Conservation (phyloP, 2,329 filamentous ascomycete species). For the Pseudopyrenochaeta lycopersici region DNA sequence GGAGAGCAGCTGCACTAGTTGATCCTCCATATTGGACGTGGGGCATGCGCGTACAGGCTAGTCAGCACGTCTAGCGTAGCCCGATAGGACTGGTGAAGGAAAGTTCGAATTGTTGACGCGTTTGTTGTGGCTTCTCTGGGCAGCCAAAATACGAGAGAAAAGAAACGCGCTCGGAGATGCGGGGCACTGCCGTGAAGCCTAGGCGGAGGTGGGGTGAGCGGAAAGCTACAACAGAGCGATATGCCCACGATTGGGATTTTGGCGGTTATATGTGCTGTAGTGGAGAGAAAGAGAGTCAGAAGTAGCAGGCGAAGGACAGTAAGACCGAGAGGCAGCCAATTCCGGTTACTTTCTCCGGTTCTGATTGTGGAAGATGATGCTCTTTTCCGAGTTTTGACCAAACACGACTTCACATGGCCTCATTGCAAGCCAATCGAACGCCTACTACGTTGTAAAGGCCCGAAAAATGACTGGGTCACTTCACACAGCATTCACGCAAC, state of each 20-base stretch:
- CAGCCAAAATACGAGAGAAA: conserved; percentile 21
- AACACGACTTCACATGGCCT: conserved; percentile 1
- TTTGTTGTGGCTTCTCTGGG: conserved; percentile 31
- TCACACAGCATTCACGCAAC: conserved; percentile 10
- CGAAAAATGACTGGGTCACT: conserved; percentile 6
- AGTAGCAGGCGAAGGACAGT: background rate
- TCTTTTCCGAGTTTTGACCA: conserved; percentile 7
- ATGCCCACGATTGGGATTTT: background rate
- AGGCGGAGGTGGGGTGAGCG: conserved; percentile 17
- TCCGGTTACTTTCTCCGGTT: background rate
- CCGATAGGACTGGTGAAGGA: conserved; percentile 20
- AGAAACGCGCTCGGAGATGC: conserved; percentile 35
- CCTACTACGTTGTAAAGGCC: conserved; percentile 9
- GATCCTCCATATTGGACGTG: conserved; percentile 77
- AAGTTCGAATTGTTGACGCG: conserved; percentile 22
- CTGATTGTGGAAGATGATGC: background rate
- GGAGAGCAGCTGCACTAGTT: conserved; percentile 86
- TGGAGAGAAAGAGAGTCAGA: background rate
- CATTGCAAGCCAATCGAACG: conserved; percentile 1
- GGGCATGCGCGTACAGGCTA: conserved; percentile 36
- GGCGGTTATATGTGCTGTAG: background rate
- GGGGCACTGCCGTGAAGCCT: conserved; percentile 32
- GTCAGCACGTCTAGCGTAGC: conserved; percentile 39
- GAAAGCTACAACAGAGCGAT: background rate
- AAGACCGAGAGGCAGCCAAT: conserved; percentile 2